Conservation (phyloP, 1,284 basidiomycete species). For the Moesziomyces sp. region DNA sequence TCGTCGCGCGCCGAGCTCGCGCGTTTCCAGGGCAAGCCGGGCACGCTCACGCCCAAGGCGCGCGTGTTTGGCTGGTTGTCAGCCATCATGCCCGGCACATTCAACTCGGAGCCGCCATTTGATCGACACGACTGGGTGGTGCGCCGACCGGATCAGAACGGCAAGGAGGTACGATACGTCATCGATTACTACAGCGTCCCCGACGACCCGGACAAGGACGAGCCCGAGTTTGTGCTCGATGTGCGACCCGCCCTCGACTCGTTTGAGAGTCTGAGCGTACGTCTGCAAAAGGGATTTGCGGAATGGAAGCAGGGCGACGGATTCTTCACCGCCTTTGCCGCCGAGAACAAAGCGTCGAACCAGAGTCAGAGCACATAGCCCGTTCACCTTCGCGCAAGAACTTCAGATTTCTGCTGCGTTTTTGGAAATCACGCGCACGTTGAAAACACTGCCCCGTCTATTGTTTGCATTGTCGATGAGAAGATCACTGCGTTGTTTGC, state of each 20-base stretch:
- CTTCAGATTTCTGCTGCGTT: neutral
- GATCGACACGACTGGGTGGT: slow-evolving; percentile 99
- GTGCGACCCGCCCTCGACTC: slow-evolving; percentile 61
- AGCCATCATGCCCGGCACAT: slow-evolving; percentile 85
- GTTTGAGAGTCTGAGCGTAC: slow-evolving; percentile 43
- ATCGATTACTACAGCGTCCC: slow-evolving; percentile 66
- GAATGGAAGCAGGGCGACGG: slow-evolving; percentile 57
- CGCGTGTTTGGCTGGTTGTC: slow-evolving; percentile 84
- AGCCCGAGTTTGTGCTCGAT: slow-evolving; percentile 62
- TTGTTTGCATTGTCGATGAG: neutral
- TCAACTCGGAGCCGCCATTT: slow-evolving; percentile 92
- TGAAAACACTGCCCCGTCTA: neutral
- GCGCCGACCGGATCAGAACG: slow-evolving; percentile 72
- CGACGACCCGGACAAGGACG: slow-evolving; percentile 56
- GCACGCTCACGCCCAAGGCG: slow-evolving; percentile 83
- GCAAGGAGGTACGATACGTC: slow-evolving; percentile 64
- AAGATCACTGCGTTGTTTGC: neutral
- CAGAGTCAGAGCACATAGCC: slow-evolving; percentile 5
- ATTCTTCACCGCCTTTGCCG: slow-evolving; percentile 40
- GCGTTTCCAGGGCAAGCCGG: slow-evolving; percentile 88
- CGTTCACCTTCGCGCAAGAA: neutral
- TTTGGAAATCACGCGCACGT: no score
- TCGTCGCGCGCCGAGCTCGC: slow-evolving; percentile 74
- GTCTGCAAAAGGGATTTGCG: slow-evolving; percentile 50
- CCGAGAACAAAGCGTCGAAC: slow-evolving; percentile 11